Percentiles rank a stretch among this genome's conserved stretches.
Conservation (phyloP, 2,329 filamentous ascomycete species). For the Colletotrichum destructivum region DNA sequence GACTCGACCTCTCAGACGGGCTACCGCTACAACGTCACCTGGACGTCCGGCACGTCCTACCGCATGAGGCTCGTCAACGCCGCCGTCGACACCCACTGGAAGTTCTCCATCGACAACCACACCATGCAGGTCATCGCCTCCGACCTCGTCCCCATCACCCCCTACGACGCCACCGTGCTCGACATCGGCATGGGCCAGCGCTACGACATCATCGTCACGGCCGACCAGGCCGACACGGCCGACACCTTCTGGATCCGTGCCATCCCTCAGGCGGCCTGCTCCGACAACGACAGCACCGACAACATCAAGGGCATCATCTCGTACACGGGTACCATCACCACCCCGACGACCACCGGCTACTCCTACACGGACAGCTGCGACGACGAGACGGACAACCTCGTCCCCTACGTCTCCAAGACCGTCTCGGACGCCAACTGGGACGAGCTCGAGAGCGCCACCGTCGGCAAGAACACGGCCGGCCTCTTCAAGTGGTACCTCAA, state of each 20-base stretch:
- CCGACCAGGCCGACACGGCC: slow-evolving; percentile 49
- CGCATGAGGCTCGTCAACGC: slow-evolving; percentile 65
- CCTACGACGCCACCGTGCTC: slow-evolving; percentile 67
- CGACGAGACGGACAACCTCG: slow-evolving; percentile 54
- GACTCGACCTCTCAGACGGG: slow-evolving; percentile 48
- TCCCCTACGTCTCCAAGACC: slow-evolving; percentile 52
- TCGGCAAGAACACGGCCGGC: slow-evolving; percentile 47
- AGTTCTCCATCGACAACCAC: slow-evolving; percentile 71
- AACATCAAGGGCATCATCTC: slow-evolving; percentile 66
- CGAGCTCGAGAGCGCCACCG: slow-evolving; percentile 48
- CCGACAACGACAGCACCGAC: slow-evolving; percentile 54
- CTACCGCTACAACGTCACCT: slow-evolving; percentile 54
- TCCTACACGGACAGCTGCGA: slow-evolving; percentile 48
- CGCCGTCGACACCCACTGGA: slow-evolving; percentile 60
- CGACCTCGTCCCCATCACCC: slow-evolving; percentile 72
- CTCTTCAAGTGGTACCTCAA: slow-evolving; percentile 65
- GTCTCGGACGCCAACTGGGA: slow-evolving; percentile 50
- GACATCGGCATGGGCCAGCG: slow-evolving; percentile 64
- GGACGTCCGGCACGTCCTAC: slow-evolving; percentile 60
- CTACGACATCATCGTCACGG: slow-evolving; percentile 64
- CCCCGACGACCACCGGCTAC: slow-evolving; percentile 41
- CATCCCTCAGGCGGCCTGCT: slow-evolving; percentile 59
- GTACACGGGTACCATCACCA: slow-evolving; percentile 51
- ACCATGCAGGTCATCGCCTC: slow-evolving; percentile 69
- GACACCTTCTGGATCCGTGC: slow-evolving; percentile 66